Base-by-base conservation (phyloP, 2,329 filamentous ascomycete species). In the Penicillium sp. region DNA sequence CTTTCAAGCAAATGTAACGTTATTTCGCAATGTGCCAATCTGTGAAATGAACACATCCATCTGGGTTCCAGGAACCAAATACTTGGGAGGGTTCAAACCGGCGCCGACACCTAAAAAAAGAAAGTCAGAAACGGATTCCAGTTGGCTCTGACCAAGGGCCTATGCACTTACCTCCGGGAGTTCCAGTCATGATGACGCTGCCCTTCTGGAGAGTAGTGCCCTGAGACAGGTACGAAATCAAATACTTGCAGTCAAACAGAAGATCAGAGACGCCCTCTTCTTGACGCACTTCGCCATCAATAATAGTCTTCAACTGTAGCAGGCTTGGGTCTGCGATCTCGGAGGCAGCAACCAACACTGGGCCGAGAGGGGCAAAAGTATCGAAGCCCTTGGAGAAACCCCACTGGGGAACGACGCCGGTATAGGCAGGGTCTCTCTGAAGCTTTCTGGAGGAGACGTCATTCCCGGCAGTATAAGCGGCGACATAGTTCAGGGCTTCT, bases 341-440 rank as follows among this genome's bases (percentile, higher is more conserved):
- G 1, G 68, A 67, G 0, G 72, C 68, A 1, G 72, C 70, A 0
- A 85, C 80, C 1, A 86, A 68, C 37, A 72, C 73, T 0, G 83
- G 83, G 0, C 83, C 83, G 0, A 86, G 55, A 0, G 83, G 84
- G 0, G 81, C 80, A 60, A 76, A 85, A 0, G 77, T 82, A 60
- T 86, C 83, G 53, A 86, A 86, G 0, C 82, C 80, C 62, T 86
- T 85, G 16, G 75, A 78, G 60, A 85, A 86, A 0, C 79, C 77
- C 80, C 81, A 85, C 64, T 86, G 84, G 0, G 82, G 83, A 0
- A 85, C 80, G 0, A 71, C 75, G 0, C 83, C 82, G 0, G 83
- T 82, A 2, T 78, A 71, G 0, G 67, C 68, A 0, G 80, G 78
- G 21, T 84, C 78, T 3, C 80, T 71, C 60, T 86, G 84, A 33